A percentile compares a stretch with the other conserved stretches of the same genome.
These are phyloP conservation scores for Pichia sp. DNA, from an alignment of 1,139 yeast genomes.

Conservation along the genomic window DNA sequence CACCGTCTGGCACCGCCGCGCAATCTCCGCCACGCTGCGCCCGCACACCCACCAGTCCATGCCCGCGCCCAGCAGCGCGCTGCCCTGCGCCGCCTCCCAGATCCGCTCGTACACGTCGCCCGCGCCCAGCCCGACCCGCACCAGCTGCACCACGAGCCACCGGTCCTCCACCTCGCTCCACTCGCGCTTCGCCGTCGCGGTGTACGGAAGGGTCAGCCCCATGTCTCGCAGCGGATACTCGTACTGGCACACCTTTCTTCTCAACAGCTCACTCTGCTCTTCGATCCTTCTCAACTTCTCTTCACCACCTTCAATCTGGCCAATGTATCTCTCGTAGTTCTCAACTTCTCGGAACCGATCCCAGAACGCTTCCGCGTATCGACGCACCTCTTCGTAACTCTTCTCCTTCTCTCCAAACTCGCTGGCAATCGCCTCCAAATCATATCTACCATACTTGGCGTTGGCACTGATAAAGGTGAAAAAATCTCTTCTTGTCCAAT, in stretches of 20 bases:
- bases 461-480: slow-evolving; percentile 55
- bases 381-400: slow-evolving; percentile 55
- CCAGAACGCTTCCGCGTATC: slow-evolving; percentile 68
- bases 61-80: slow-evolving; percentile 42
- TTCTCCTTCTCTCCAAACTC: slow-evolving; percentile 67
- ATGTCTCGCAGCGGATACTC: slow-evolving; percentile 57
- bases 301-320: slow-evolving; percentile 71
- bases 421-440: slow-evolving; percentile 50
- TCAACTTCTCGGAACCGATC: slow-evolving; percentile 55
- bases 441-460: slow-evolving; percentile 64
- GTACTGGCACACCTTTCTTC: slow-evolving; percentile 57
- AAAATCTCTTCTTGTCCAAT: slow-evolving; percentile 71
- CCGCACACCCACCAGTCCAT: slow-evolving; percentile 64
- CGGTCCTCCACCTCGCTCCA: slow-evolving; percentile 73
- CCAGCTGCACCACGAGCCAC: slow-evolving; percentile 57
- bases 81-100: slow-evolving; percentile 50
- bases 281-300: slow-evolving; percentile 51
- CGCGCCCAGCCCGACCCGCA: slow-evolving; percentile 59
- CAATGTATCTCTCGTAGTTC: slow-evolving; percentile 62
- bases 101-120: slow-evolving; percentile 60
- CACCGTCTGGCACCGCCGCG: slow-evolving; percentile 63
- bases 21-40: slow-evolving; percentile 55
- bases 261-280: slow-evolving; percentile 59
- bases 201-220: slow-evolving; percentile 46
- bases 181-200: slow-evolving; percentile 27